Percentiles rank a stretch among this genome's conserved stretches.
Evolutionary conservation across 495 filamentous ascomycete genomes (phyloP).

Genomic region (Penicillium daleae): DNA sequence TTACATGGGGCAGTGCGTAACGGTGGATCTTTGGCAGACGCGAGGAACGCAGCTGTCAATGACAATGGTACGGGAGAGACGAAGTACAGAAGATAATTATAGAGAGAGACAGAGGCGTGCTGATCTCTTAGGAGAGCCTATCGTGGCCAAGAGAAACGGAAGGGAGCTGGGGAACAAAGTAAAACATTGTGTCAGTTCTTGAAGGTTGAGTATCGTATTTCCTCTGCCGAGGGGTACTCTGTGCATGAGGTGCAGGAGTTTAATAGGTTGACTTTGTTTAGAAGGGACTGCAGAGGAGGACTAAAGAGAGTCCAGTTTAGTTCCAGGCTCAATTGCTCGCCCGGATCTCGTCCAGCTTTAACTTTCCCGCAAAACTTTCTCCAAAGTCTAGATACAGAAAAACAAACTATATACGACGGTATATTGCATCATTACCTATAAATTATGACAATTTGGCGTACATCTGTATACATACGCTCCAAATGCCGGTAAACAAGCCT

Average conservation of each 20-base stretch:
- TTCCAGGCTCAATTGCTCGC: background rate
- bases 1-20: slow-evolving; percentile 22
- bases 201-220: background rate
- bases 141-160: background rate
- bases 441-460: background rate
- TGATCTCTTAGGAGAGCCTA: background rate
- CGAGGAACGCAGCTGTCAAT: slow-evolving; percentile 30
- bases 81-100: slow-evolving; percentile 2
- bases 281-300: background rate
- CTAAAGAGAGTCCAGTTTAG: background rate
- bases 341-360: background rate
- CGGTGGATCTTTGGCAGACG: slow-evolving; percentile 28
- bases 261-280: background rate
- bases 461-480: background rate
- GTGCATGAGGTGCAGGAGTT: no score
- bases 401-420: background rate
- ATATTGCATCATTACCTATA: background rate
- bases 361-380: background rate
- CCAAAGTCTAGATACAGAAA: background rate
- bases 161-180: background rate
- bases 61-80: background rate
- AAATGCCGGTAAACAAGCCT: background rate
- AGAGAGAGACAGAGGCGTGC: background rate
- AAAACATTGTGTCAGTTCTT: background rate
- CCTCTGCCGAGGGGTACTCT: no score